Percentiles rank a stretch among this genome's conserved stretches.
These are phyloP conservation scores for Fusarium hainanense DNA, from an alignment of 2,329 filamentous ascomycete genomes.

Conservation along the genomic window DNA sequence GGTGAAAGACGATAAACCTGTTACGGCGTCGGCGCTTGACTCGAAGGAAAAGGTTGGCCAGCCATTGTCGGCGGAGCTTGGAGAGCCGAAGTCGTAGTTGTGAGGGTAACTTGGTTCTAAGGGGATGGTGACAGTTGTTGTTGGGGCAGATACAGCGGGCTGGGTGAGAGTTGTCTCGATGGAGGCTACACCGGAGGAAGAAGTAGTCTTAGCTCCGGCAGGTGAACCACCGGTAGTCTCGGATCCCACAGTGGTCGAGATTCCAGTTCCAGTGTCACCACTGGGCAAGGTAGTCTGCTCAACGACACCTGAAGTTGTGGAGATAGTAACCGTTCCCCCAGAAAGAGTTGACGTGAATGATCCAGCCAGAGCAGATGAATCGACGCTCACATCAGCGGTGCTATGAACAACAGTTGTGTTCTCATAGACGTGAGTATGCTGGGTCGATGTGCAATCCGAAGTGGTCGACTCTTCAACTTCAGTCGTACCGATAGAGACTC, in stretches of 20 bases:
- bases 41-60: conserved; percentile 25
- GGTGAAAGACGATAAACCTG: conserved; percentile 26
- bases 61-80: conserved; percentile 6
- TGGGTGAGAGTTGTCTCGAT: background rate
- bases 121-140: background rate
- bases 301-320: background rate
- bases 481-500: background rate
- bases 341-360: conserved; percentile 14
- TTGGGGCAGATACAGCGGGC: background rate
- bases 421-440: conserved; percentile 29
- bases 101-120: conserved; percentile 8
- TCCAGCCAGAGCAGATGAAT: conserved; percentile 24
- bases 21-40: conserved; percentile 23
- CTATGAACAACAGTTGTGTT: conserved; percentile 32
- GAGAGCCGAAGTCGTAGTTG: conserved; percentile 29
- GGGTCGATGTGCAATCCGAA: conserved; percentile 14
- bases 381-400: conserved; percentile 2
- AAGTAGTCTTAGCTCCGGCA: background rate
- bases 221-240: background rate
- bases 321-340: background rate
- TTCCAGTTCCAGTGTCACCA: conserved; percentile 2
- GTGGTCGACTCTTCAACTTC: conserved; percentile 12
- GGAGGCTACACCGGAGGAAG: background rate
- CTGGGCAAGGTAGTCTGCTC: background rate
- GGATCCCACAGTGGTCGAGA: background rate